Base-by-base conservation (phyloP, 768 basidiomycete genomes). In the Chlorophyllum brunneum region DNA sequence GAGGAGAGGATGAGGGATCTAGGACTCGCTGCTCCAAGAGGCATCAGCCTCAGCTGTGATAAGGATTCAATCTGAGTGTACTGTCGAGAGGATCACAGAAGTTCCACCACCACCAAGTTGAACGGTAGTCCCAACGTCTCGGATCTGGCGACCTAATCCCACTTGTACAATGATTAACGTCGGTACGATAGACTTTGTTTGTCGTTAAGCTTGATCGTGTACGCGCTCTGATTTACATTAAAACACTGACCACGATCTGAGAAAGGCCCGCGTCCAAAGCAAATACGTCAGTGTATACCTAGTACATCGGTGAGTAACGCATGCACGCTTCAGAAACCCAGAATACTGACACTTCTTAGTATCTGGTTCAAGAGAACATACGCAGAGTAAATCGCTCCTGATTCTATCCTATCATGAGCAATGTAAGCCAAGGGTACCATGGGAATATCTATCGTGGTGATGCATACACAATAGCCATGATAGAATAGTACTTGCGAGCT, bases 121-220 rank as follows among this genome's bases (percentile, higher is more conserved):
- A n/a, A n/a, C n/a, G n/a, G n/a, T n/a, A n/a, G n/a, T n/a, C n/a
- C n/a, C n/a, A n/a, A n/a, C n/a, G n/a, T n/a, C n/a, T n/a, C n/a
- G n/a, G n/a, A n/a, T n/a, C n/a, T 42, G 41, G 15, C 60, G 37
- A 36, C 65, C 65, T 5, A 63, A 58, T 29, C 65, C 64, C 9
- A 68, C 61, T 31, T 66, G 67, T 4, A 66, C 64, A 54, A 68
- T 66, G 27, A 66, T 63, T 47, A 67, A 59, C 11, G 66, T 66
- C 5, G 66, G 66, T 23, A 64, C 65, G 20, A 67, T 67, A 18
- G 65, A 65, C 66, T 67, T 26, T 10, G 22, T 15, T 6, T 26
- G 29, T 26, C 18, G 24, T 16, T 20, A 36, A 38, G 9, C 18
- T 15, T 47, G 36, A 30, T 18, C 31, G 46, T 34, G 29, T 38